Conservation (phyloP, 2,329 filamentous ascomycete genomes). For the Helotiales sp. region DNA sequence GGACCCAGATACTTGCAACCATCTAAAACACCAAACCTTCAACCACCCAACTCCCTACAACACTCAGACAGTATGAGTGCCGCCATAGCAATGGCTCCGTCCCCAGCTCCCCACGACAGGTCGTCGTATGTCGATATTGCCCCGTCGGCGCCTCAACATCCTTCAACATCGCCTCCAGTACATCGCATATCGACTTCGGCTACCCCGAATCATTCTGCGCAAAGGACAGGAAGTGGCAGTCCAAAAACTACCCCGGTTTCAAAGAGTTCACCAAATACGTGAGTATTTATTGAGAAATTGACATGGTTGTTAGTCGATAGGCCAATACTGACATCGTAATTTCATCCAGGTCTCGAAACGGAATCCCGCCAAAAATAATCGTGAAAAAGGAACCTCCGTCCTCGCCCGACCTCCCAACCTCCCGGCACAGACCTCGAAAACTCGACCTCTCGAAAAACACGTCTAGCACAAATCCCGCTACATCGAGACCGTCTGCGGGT, state of each 20-base stretch:
- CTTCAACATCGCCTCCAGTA: constrained; percentile 40
- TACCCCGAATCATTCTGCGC: constrained; percentile 51
- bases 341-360: constrained; percentile 56
- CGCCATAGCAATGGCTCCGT: constrained; percentile 71
- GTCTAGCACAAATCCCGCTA: constrained; percentile 54
- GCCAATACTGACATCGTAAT: constrained; percentile 31
- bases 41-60: constrained; percentile 5
- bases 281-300: constrained; percentile 46
- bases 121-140: constrained; percentile 59
- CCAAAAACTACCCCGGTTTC: constrained; percentile 52
- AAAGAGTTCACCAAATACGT: constrained; percentile 66
- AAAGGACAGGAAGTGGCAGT: constrained; percentile 60
- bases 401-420: constrained; percentile 78
- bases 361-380: constrained; percentile 74
- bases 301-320: constrained; percentile 24
- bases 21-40: constrained; percentile 11
- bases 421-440: constrained; percentile 76
- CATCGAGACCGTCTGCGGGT: constrained; percentile 70
- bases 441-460: constrained; percentile 76
- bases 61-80: constrained; percentile 61
- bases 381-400: constrained; percentile 96
- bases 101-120: constrained; percentile 69
- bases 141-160: constrained; percentile 38
- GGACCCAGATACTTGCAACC: neutral
- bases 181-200: constrained; percentile 43